Evolutionary conservation across 371 early-diverging fungal species (phyloP).

Genomic region (Rhizopus microsporus): DNA sequence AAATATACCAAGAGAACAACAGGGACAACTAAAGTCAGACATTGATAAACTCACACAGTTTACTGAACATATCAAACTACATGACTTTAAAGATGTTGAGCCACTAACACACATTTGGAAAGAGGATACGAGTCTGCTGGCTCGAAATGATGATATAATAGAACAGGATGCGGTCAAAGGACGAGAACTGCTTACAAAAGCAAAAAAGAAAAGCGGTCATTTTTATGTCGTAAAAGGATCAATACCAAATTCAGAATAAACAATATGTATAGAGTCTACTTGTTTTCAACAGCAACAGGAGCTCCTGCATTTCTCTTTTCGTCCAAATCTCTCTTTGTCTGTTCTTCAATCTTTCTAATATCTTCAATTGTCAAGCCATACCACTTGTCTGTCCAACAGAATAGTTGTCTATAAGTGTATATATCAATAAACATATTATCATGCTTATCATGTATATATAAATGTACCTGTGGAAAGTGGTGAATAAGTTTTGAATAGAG

Average conservation of each 20-base stretch:
- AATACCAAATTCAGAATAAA: conserved; percentile 9
- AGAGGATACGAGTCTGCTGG: conserved; percentile 18
- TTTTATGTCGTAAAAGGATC: conserved; percentile 36
- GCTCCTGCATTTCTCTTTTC: conserved; percentile 31
- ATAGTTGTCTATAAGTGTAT: conserved; percentile 57
- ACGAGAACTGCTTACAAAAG: conserved; percentile 28
- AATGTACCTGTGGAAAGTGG: conserved; percentile 31
- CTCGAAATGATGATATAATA: conserved; percentile 19
- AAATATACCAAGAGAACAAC: conserved; percentile 15
- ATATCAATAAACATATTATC: no score
- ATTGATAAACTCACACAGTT: conserved; percentile 37
- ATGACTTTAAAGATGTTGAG: conserved; percentile 18
- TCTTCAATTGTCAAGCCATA: conserved; percentile 71
- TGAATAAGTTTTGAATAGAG: conserved; percentile 32
- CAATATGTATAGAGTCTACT: neutral
- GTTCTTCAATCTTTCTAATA: conserved; percentile 61
- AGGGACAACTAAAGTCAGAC: conserved; percentile 26
- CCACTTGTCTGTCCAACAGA: conserved; percentile 74
- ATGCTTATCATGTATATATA: conserved; percentile 19
- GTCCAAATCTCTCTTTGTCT: conserved; percentile 61
- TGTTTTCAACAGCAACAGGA: neutral
- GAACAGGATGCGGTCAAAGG: conserved; percentile 17
- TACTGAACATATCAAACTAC: conserved; percentile 28
- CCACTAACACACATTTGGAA: conserved; percentile 43
- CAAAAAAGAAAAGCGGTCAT: conserved; percentile 33